Evolutionary conservation across 495 filamentous ascomycete genomes (phyloP).

Genomic region (Rhizodiscina lignyota): DNA sequence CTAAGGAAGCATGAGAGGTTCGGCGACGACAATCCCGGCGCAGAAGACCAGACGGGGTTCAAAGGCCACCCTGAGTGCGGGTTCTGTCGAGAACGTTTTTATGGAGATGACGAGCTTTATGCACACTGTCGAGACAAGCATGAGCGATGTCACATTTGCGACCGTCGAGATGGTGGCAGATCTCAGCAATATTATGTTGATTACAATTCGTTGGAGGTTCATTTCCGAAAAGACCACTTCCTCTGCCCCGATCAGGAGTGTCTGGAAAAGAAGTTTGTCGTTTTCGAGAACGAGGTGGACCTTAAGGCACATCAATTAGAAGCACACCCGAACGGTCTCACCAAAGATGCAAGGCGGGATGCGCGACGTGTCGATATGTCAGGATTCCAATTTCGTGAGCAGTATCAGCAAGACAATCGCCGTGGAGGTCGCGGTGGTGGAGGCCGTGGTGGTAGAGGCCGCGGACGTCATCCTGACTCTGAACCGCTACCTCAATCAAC

Average conservation of each 20-base stretch:
- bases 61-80: conserved; percentile 88
- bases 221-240: conserved; percentile 81
- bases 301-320: conserved; percentile 76
- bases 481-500: conserved; percentile 64
- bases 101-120: conserved; percentile 90
- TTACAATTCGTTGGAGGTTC: conserved; percentile 65
- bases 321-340: conserved; percentile 54
- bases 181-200: conserved; percentile 71
- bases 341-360: conserved; percentile 73
- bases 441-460: conserved; percentile 40
- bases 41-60: conserved; percentile 86
- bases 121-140: conserved; percentile 82
- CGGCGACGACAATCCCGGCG: conserved; percentile 83
- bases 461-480: conserved; percentile 57
- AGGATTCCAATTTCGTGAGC: conserved; percentile 58
- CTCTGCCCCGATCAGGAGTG: conserved; percentile 74
- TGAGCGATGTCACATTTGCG: conserved; percentile 90
- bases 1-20: conserved; percentile 74
- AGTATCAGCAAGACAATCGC: conserved; percentile 48
- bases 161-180: conserved; percentile 43
- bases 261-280: conserved; percentile 93
- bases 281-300: conserved; percentile 88
- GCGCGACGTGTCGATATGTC: conserved; percentile 77
- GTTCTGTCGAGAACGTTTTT: conserved; percentile 85
- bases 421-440: conserved; percentile 30